Evolutionary conservation across 208 protist species (phyloP).

Genomic region (Acanthamoeba polyphaga): DNA sequence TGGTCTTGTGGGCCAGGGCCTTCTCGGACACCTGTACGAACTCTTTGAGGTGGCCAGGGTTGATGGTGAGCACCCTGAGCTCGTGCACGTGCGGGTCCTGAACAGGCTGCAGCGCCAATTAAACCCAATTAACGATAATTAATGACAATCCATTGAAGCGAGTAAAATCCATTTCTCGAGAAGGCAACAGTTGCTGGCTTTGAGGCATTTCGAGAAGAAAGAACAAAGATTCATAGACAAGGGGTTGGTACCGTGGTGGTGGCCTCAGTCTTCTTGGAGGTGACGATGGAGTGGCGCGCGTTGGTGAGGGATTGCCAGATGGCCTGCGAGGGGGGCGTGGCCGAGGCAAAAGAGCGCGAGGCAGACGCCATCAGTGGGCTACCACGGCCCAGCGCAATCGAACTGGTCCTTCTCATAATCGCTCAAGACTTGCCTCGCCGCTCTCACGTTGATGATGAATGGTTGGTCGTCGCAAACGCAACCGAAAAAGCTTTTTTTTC

Average conservation of each 20-base stretch:
- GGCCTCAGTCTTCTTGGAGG: neutral
- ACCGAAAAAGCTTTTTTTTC: no score
- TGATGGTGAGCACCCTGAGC: conserved; percentile 22
- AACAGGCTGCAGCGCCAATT: neutral
- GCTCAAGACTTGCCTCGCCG: no score
- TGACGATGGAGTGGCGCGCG: neutral
- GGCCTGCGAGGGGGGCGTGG: neutral
- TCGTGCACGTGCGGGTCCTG: conserved; percentile 56
- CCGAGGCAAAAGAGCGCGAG: neutral
- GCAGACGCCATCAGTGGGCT: neutral
- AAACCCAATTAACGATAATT: neutral
- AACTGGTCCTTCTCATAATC: no score
- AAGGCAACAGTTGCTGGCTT: no score
- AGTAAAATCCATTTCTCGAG: neutral
- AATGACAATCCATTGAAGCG: neutral
- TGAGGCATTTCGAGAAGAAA: no score
- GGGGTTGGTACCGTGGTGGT: neutral
- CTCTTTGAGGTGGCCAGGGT: conserved; percentile 40
- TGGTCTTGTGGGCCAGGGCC: conserved; percentile 14
- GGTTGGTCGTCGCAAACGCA: no score
- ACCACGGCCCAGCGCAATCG: neutral
- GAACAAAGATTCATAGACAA: no score
- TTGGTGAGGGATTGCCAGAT: conserved; percentile 11
- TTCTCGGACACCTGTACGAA: conserved; percentile 59
- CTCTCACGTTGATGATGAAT: no score